Evolutionary conservation across 2,329 filamentous ascomycete genomes (phyloP).

Genomic region (Biscogniauxia marginata): DNA sequence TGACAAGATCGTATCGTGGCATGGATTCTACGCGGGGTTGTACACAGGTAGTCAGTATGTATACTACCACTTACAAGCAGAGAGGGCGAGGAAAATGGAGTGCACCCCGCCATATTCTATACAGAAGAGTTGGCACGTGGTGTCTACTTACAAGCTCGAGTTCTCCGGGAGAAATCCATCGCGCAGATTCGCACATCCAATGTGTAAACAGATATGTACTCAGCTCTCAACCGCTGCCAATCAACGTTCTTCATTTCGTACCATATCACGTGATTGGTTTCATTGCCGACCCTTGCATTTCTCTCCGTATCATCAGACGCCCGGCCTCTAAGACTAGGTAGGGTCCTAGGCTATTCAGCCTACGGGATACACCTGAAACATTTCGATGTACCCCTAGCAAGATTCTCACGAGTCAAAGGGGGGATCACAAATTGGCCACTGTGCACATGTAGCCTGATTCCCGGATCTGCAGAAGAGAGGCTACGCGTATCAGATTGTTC

Average conservation of each 20-base stretch:
- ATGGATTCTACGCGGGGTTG: not conserved
- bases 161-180: not conserved
- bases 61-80: not conserved
- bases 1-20: not conserved
- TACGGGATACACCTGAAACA: not conserved
- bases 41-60: not conserved
- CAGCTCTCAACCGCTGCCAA: not conserved
- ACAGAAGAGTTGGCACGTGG: too few species aligned
- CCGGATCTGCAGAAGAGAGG: not conserved
- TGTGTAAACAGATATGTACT: too few species aligned
- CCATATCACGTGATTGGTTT: not conserved
- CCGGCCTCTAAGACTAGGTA: not conserved
- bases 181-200: not conserved
- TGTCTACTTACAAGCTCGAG: not conserved
- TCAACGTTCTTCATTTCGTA: not conserved
- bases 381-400: not conserved
- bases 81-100: not conserved
- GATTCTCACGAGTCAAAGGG: not conserved
- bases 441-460: not conserved
- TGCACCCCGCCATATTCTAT: not conserved
- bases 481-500: not conserved
- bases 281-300: not conserved
- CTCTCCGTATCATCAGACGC: not conserved
- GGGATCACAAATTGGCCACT: not conserved
- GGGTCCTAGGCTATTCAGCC: not conserved